A percentile compares a stretch with the other conserved stretches of the same genome.
These are phyloP conservation scores for Lyophyllum decastes DNA, from an alignment of 768 basidiomycete species.

Conservation along the genomic window DNA sequence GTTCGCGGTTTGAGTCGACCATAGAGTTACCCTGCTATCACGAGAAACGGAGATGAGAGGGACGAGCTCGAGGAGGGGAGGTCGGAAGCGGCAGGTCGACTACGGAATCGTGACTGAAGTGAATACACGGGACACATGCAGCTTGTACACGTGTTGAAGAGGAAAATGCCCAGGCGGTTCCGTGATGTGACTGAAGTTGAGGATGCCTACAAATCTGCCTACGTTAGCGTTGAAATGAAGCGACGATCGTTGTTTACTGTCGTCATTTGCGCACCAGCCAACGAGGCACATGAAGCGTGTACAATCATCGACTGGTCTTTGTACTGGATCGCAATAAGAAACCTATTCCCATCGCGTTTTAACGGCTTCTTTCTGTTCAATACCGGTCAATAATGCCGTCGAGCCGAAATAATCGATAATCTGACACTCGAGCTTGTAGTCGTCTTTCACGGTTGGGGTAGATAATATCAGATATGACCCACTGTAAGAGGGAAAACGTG, in stretches of 20 bases:
- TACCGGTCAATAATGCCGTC: no score
- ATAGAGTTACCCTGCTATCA: neutral
- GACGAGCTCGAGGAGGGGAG: neutral
- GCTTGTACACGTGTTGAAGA: neutral
- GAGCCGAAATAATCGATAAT: no score
- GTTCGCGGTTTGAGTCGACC: neutral
- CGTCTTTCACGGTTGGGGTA: no score
- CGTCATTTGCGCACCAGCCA: neutral
- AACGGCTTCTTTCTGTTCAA: no score
- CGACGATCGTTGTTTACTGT: neutral
- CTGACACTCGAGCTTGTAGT: no score
- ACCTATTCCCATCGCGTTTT: no score
- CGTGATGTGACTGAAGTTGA: neutral
- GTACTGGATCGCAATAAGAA: no score
- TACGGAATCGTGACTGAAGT: neutral
- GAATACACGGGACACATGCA: neutral
- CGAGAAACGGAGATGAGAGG: neutral
- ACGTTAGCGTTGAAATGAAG: no score
- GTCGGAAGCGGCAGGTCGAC: neutral
- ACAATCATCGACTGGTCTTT: neutral
- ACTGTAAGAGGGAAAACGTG: no score
- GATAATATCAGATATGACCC: no score
- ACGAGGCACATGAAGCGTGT: neutral
- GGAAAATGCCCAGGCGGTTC: neutral
- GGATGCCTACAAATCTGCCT: no score